Conservation (phyloP, 257 asterid genomes). For the Gentiana straminea region DNA sequence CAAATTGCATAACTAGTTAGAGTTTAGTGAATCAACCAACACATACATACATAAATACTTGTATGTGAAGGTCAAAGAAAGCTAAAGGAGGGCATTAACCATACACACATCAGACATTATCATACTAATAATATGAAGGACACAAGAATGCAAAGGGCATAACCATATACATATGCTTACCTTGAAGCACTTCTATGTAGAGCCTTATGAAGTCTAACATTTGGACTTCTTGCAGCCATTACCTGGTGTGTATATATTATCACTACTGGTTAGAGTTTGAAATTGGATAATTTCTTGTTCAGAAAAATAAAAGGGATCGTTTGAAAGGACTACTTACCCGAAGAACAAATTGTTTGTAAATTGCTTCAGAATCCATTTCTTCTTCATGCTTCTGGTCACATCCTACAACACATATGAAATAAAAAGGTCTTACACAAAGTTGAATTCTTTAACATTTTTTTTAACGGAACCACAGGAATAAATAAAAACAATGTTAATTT, state of each 20-base stretch:
- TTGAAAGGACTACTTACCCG: conserved; percentile 55
- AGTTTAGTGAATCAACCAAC: neutral
- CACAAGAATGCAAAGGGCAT: too few species aligned
- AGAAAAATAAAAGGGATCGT: conserved; percentile 3
- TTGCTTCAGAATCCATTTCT: conserved; percentile 82
- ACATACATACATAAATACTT: too few species aligned
- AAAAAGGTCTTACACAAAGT: neutral
- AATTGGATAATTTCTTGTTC: neutral
- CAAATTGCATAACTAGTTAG: neutral
- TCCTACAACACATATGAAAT: conserved; percentile 36
- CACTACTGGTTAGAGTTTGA: neutral
- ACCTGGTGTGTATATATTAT: conserved; percentile 37
- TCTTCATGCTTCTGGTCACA: conserved; percentile 89
- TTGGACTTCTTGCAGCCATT: conserved; percentile 98
- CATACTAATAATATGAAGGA: too few species aligned
- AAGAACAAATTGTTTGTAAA: conserved; percentile 73
- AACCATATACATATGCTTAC: conserved; percentile 19
- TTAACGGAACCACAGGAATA: too few species aligned
- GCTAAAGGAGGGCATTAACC: too few species aligned
- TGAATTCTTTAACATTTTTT: too few species aligned
- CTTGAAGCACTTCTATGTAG: conserved; percentile 54
- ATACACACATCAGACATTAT: too few species aligned
- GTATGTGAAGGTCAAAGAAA: too few species aligned
- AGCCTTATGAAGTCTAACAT: conserved; percentile 56
- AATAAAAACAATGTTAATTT: too few species aligned